Conservation (phyloP, 441 rosid species). For the Omphalea diandra region DNA sequence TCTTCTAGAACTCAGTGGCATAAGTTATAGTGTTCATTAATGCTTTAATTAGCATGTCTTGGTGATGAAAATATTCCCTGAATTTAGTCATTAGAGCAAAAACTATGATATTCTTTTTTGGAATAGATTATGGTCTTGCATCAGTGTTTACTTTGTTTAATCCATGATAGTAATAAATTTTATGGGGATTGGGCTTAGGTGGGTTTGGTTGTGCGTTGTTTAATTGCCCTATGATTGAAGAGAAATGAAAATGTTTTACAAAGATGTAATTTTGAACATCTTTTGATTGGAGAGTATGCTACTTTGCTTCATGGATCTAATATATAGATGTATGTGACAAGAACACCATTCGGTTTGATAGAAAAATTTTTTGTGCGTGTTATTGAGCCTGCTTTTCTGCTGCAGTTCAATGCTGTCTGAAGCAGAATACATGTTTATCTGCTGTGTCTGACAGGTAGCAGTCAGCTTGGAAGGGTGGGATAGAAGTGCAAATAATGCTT, state of each 20-base stretch:
- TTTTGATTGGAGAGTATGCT: neutral
- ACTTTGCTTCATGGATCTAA: neutral
- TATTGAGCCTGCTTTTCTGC: slow-evolving; percentile 22
- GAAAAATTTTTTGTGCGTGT: neutral
- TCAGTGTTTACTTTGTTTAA: neutral
- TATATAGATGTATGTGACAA: neutral
- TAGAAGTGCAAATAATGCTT: slow-evolving; percentile 21
- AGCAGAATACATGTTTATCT: slow-evolving; percentile 19
- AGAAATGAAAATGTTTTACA: neutral
- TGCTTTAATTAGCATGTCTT: neutral
- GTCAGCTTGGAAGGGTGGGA: slow-evolving; percentile 28
- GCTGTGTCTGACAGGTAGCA: slow-evolving; percentile 42
- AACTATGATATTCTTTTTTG: neutral
- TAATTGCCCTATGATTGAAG: neutral
- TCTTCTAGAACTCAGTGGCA: neutral
- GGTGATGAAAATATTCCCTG: neutral
- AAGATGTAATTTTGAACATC: neutral
- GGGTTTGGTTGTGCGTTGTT: neutral
- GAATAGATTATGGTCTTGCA: neutral
- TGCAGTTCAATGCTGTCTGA: slow-evolving; percentile 16
- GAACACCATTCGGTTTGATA: neutral
- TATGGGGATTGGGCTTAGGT: neutral
- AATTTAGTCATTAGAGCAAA: neutral
- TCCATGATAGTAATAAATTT: neutral
- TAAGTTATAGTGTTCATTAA: neutral